phyloP scores from a whole-genome alignment of 2,329 filamentous ascomycete species.

The Stachybotrys elegans region DNA sequence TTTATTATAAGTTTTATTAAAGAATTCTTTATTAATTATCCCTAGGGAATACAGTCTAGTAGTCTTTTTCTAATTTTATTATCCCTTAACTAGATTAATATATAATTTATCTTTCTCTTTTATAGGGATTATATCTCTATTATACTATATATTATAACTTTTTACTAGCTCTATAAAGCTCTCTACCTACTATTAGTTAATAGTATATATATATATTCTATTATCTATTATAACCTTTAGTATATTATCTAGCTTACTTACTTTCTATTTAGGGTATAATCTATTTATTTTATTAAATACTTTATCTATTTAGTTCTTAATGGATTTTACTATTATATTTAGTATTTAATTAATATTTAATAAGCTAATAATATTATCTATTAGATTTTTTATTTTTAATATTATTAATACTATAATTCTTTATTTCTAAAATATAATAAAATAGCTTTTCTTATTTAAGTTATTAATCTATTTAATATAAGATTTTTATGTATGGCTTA shows the following conservation, averaged over 20 bases:
- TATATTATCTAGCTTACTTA: conserved; percentile 1
- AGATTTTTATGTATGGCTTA: too few species aligned
- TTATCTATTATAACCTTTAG: conserved; percentile 3
- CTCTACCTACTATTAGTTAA: not conserved
- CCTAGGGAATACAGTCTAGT: not conserved
- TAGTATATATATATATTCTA: not conserved
- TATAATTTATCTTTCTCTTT: not conserved
- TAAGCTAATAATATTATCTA: not conserved
- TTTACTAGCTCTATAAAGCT: not conserved
- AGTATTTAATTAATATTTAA: not conserved
- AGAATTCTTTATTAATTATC: not conserved
- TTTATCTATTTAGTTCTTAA: not conserved
- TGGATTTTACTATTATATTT: not conserved
- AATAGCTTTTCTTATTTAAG: not conserved
- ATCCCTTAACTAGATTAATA: not conserved
- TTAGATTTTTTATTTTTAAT: conserved; percentile 1
- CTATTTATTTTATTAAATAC: not conserved
- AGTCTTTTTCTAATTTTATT: not conserved
- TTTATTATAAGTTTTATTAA: not conserved
- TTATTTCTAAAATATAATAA: not conserved
- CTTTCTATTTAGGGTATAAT: not conserved
- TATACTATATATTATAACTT: conserved; percentile 3
- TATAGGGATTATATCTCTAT: not conserved
- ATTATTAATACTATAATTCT: conserved; percentile 1
- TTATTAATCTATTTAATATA: not conserved